These are phyloP conservation scores for Diaporthe helianthi DNA, from an alignment of 2,329 filamentous ascomycete genomes.

Conservation along the genomic window DNA sequence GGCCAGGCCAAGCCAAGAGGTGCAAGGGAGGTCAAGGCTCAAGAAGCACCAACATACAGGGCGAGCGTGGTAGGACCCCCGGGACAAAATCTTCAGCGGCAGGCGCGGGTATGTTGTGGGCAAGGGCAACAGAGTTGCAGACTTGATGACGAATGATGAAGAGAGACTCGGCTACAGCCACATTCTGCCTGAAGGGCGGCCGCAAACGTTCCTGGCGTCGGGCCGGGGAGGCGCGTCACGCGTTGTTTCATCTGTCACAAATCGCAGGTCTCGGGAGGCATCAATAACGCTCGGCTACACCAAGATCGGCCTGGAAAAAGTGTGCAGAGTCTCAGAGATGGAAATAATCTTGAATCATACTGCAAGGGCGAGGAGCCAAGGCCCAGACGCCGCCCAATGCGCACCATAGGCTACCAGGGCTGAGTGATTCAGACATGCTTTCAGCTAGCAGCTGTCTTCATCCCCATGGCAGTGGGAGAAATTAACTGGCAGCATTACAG, in stretches of 20 bases:
- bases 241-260: conserved; percentile 21
- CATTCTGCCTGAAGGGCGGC: conserved; percentile 1
- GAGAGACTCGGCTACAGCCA: conserved; percentile 18
- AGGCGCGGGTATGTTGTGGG: neutral
- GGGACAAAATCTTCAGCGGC: neutral
- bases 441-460: neutral
- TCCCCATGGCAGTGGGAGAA: too few relatives aligned
- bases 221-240: neutral
- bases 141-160: conserved; percentile 1
- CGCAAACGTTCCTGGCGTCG: neutral
- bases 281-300: neutral
- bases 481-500: neutral
- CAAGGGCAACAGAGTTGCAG: neutral
- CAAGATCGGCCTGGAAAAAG: neutral
- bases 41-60: neutral
- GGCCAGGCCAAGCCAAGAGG: conserved; percentile 7
- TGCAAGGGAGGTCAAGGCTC: conserved; percentile 12
- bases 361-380: too few relatives aligned
- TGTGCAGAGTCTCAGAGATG: neutral
- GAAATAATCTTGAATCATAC: neutral
- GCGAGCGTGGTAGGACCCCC: neutral
- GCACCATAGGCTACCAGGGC: too few relatives aligned
- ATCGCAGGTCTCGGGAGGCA: neutral
- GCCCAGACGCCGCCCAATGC: too few relatives aligned
- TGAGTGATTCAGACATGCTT: neutral